Evolutionary conservation across 2,329 filamentous ascomycete genomes (phyloP).

Genomic region (Cucurbitaria berberidis): DNA sequence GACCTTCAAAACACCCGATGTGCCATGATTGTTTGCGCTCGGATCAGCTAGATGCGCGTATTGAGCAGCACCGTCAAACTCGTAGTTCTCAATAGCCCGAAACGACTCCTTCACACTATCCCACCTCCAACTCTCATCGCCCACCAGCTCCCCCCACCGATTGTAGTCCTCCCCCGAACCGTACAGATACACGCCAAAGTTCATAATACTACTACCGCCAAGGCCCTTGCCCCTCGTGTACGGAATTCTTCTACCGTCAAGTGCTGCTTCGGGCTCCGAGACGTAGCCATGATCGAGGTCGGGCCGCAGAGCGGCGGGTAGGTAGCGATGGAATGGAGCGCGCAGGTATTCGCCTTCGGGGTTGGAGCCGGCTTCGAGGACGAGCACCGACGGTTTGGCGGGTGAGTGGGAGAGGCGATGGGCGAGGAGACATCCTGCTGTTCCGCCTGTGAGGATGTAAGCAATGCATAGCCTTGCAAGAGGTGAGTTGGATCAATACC

Average conservation of each 20-base stretch:
- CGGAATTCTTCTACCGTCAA: slow-evolving; percentile 50
- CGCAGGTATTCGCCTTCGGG: slow-evolving; percentile 49
- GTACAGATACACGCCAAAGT: slow-evolving; percentile 49
- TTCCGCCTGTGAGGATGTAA: slow-evolving; percentile 55
- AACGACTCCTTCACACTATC: slow-evolving; percentile 58
- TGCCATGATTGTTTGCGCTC: slow-evolving; percentile 56
- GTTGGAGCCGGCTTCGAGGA: slow-evolving; percentile 67
- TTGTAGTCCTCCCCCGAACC: slow-evolving; percentile 68
- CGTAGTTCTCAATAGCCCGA: slow-evolving; percentile 62
- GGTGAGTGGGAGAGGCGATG: slow-evolving; percentile 57
- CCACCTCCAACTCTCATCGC: slow-evolving; percentile 64
- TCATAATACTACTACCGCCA: slow-evolving; percentile 57
- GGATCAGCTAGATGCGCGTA: slow-evolving; percentile 58
- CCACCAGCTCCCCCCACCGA: slow-evolving; percentile 63
- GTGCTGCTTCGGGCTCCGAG: slow-evolving; percentile 38
- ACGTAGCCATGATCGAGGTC: slow-evolving; percentile 60
- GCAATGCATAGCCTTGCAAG: background rate
- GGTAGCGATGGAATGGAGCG: slow-evolving; percentile 62
- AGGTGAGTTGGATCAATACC: slow-evolving; percentile 26
- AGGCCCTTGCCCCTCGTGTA: slow-evolving; percentile 58
- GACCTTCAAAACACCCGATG: slow-evolving; percentile 30
- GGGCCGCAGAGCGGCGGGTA: slow-evolving; percentile 50
- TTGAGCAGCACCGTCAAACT: slow-evolving; percentile 39
- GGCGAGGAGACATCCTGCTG: slow-evolving; percentile 65
- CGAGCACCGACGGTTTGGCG: slow-evolving; percentile 60